These are phyloP conservation scores for Saccharomycopsis olivae DNA, from an alignment of 805 yeast species.

Conservation along the genomic window DNA sequence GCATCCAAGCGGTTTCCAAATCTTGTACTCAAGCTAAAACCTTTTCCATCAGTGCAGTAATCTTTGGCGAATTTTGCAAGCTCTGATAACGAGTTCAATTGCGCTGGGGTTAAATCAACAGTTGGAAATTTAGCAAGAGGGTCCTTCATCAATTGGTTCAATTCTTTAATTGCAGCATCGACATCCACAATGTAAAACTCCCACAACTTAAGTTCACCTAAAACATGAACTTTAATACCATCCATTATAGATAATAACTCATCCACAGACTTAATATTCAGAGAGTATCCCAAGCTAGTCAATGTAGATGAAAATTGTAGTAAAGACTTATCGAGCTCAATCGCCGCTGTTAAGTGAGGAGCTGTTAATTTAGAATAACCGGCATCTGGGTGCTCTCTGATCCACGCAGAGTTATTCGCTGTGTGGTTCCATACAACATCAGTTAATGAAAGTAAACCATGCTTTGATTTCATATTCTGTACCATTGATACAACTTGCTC, in stretches of 20 bases:
- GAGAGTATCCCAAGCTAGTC: constrained; percentile 50
- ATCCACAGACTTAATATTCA: constrained; percentile 34
- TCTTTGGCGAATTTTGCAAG: constrained; percentile 40
- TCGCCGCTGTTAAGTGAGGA: constrained; percentile 78
- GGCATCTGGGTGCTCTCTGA: constrained; percentile 75
- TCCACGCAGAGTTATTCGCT: constrained; percentile 83
- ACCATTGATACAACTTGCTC: constrained; percentile 47
- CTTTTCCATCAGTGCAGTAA: constrained; percentile 29
- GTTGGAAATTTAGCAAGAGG: constrained; percentile 20
- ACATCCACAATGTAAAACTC: constrained; percentile 74
- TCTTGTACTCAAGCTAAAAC: constrained; percentile 39
- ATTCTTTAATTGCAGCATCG: constrained; percentile 27
- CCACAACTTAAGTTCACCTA: constrained; percentile 68
- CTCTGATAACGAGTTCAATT: constrained; percentile 28
- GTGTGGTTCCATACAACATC: constrained; percentile 95
- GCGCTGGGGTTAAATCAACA: constrained; percentile 37
- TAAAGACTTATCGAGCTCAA: constrained; percentile 67
- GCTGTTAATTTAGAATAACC: constrained; percentile 84
- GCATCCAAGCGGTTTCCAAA: constrained; percentile 45
- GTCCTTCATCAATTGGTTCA: constrained; percentile 28
- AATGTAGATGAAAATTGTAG: constrained; percentile 54
- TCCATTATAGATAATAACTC: constrained; percentile 57
- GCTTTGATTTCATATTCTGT: constrained; percentile 35
- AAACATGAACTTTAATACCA: constrained; percentile 58
- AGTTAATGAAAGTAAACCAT: constrained; percentile 66